These are phyloP conservation scores for Elongisporangium undulatum DNA, from an alignment of 352 stramenopile species.

Conservation along the genomic window DNA sequence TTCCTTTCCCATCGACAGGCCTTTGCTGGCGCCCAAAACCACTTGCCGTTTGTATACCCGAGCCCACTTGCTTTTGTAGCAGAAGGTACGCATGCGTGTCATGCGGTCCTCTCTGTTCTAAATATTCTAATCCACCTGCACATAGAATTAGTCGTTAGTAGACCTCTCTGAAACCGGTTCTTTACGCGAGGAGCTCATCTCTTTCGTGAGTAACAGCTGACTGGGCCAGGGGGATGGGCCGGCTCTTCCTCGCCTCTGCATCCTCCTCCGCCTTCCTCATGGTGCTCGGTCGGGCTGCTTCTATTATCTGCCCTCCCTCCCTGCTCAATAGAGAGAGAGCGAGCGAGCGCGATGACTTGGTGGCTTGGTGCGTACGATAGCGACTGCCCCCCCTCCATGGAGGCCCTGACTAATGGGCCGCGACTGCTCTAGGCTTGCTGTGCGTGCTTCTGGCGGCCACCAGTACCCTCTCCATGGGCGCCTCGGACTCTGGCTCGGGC, in stretches of 20 bases:
- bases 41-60: background rate
- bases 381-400: background rate
- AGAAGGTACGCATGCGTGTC: background rate
- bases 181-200: background rate
- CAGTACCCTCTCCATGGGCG: background rate
- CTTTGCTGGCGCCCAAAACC: background rate
- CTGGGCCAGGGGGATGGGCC: background rate
- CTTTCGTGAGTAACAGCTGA: background rate
- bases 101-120: background rate
- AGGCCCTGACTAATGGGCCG: background rate
- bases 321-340: background rate
- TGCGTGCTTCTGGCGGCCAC: background rate
- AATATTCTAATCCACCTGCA: background rate
- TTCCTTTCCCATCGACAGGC: background rate
- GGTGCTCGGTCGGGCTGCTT: too few relatives aligned
- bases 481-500: conserved; percentile 14
- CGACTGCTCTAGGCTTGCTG: background rate
- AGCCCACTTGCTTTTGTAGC: background rate
- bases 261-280: background rate
- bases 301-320: too few relatives aligned
- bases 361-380: background rate
- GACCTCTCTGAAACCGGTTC: background rate
- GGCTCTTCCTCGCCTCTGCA: background rate
- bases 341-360: background rate
- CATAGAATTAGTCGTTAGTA: background rate